Evolutionary conservation across 805 yeast species (phyloP), one percentile per base, ranked within the genome.

Genomic region (Candida nonsorbophila): DNA sequence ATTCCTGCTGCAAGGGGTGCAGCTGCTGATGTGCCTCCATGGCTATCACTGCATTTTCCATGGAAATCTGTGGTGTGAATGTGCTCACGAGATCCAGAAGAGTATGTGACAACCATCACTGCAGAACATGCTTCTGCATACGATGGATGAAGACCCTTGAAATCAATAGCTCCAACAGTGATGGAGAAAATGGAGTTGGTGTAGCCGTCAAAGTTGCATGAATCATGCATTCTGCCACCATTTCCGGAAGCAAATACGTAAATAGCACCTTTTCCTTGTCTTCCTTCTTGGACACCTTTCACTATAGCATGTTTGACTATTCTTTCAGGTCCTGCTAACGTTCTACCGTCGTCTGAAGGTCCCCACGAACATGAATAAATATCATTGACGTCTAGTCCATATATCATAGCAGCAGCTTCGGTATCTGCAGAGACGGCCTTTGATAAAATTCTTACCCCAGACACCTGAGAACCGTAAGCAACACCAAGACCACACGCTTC

Each of bases 321-420:
- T 19, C 62, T 53, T 14, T 84, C 84, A 1, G 98, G 98, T 3
- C 76, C 92, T 29, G 84, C 87, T 69, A 92, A 74, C 1, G 94
- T 74, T 33, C 55, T 67, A 0, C 98, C 98, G 52, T 90, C 84
- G 54, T 92, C 98, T 3, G 86, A 73, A 2, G 98, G 98, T 6
- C 98, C 98, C 98, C 98, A 92, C 3, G 96, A 86, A 55, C 98
- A 92, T 3, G 95, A 84, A 53, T 87, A 92, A 22, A 92, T 92
- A 53, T 92, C 95, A 55, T 92, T 92, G 16, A 75, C 72, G 37
- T 85, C 88, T 39, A 83, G 61, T 0, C 78, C 88, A 55, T 84
- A 82, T 20, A 84, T 69, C 67, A 92, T 63, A 1, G 97, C 83
- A 2, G 83, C 75, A 0, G 97, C 97, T 55, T 92, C 98, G 39